Conservation (phyloP, 306 rosid species). For the Datisca glomerata region DNA sequence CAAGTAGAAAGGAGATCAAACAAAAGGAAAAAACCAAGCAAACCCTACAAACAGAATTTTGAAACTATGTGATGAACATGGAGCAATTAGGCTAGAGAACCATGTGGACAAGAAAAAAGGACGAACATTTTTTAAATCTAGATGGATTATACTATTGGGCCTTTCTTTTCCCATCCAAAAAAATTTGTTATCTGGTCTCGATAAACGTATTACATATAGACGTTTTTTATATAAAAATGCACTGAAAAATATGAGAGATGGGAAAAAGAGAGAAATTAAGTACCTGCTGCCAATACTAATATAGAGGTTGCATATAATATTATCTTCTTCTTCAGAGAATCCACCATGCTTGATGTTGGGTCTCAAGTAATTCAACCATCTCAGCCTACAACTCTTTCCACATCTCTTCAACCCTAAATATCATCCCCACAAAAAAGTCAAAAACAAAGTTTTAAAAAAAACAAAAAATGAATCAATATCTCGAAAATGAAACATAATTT, state of each 20-base stretch:
- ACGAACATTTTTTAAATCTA: too few species aligned
- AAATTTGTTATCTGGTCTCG: too few species aligned
- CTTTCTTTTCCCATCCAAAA: too few species aligned
- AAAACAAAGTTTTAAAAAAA: not conserved
- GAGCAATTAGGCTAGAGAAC: too few species aligned
- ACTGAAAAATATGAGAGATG: not conserved
- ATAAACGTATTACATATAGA: too few species aligned
- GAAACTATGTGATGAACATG: too few species aligned
- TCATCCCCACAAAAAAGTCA: not conserved
- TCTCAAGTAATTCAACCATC: conserved; percentile 94
- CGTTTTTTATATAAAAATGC: too few species aligned
- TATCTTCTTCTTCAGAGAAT: conserved; percentile 98
- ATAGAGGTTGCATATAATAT: conserved; percentile 85
- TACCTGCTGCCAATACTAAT: conserved; percentile 99
- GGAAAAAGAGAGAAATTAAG: conserved; percentile 8
- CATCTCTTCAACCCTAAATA: conserved; percentile 91
- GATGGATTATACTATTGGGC: too few species aligned
- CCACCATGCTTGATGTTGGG: conserved; percentile 99
- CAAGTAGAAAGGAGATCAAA: too few species aligned
- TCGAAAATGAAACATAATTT: too few species aligned
- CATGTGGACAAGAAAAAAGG: too few species aligned
- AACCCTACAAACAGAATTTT: not conserved
- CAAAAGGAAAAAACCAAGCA: conserved; percentile 9
- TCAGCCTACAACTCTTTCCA: conserved; percentile 90
- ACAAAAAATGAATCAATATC: not conserved